A percentile compares a stretch with the other conserved stretches of the same genome.
These are phyloP conservation scores for Agastache rugosa DNA, from an alignment of 257 asterid genomes.

Conservation along the genomic window DNA sequence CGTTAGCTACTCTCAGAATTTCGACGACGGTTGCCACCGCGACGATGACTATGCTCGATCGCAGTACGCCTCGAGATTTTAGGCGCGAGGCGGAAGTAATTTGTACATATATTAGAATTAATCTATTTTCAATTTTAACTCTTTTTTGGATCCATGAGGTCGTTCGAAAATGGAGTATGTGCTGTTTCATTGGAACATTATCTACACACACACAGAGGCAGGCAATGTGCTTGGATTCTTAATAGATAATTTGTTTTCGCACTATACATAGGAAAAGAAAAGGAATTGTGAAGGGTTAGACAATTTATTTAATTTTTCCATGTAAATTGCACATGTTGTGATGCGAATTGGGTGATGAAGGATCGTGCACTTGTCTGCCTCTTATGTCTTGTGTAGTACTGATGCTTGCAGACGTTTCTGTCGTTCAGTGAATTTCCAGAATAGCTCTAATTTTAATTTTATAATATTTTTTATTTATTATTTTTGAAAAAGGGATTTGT, in stretches of 20 bases:
- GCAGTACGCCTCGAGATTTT: conserved; percentile 39
- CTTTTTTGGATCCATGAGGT: conserved; percentile 8
- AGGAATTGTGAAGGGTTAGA: not conserved
- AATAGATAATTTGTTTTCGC: not conserved
- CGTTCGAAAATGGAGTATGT: conserved; percentile 28
- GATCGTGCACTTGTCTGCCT: not conserved
- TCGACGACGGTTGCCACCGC: conserved; percentile 69
- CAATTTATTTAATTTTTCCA: not conserved
- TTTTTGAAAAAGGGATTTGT: not conserved
- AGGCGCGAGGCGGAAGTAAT: conserved; percentile 28
- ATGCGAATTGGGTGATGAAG: not conserved
- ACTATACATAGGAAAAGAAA: not conserved
- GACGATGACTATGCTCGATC: conserved; percentile 48
- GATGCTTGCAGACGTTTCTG: not conserved
- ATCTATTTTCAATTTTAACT: not conserved
- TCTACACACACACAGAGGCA: not conserved
- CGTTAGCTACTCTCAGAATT: conserved; percentile 81
- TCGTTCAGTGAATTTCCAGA: not conserved
- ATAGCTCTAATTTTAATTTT: not conserved
- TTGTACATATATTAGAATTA: conserved; percentile 13
- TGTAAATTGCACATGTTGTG: conserved; percentile 6
- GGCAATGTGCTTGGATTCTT: not conserved
- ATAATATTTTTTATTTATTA: too few species aligned
- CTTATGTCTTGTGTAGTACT: conserved; percentile 14
- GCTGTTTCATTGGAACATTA: conserved; percentile 17